These are phyloP conservation scores for Kodamaea suecica DNA, from an alignment of 1,139 yeast species.

Conservation along the genomic window DNA sequence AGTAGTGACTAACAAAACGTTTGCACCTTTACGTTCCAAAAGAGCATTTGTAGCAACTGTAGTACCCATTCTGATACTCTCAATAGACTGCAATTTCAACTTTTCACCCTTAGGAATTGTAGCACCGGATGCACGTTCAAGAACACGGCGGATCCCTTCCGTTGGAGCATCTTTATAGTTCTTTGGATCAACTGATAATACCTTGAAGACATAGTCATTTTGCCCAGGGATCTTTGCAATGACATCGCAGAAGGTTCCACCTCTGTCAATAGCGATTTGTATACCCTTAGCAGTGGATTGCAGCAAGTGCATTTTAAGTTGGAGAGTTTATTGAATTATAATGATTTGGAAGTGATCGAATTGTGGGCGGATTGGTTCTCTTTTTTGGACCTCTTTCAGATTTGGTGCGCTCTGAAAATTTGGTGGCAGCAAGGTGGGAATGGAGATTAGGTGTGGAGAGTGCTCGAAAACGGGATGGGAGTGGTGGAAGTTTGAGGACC, in stretches of 20 bases:
- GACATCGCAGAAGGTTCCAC: constrained; percentile 90
- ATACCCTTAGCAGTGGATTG: constrained; percentile 11
- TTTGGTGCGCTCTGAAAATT: background rate
- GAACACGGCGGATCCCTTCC: constrained; percentile 79
- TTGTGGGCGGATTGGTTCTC: background rate
- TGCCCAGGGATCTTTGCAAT: constrained; percentile 49
- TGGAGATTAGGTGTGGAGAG: too few relatives aligned
- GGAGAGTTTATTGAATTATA: too few relatives aligned
- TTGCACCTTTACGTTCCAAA: constrained; percentile 46
- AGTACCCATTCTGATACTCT: constrained; percentile 22
- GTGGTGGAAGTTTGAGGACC: too few relatives aligned
- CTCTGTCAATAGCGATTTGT: constrained; percentile 46
- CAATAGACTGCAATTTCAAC: constrained; percentile 17
- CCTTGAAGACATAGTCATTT: constrained; percentile 48
- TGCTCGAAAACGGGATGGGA: too few relatives aligned
- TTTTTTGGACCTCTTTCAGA: background rate
- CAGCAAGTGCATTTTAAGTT: background rate
- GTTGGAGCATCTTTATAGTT: constrained; percentile 88
- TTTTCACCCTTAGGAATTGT: constrained; percentile 44
- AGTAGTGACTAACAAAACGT: constrained; percentile 49
- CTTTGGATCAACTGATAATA: constrained; percentile 81
- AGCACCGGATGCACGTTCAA: constrained; percentile 55
- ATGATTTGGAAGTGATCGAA: background rate
- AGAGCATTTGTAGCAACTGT: constrained; percentile 25
- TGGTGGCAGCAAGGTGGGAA: too few relatives aligned